phyloP scores from a whole-genome alignment of 1,284 basidiomycete genomes.

The Heterobasidion occidentale region DNA sequence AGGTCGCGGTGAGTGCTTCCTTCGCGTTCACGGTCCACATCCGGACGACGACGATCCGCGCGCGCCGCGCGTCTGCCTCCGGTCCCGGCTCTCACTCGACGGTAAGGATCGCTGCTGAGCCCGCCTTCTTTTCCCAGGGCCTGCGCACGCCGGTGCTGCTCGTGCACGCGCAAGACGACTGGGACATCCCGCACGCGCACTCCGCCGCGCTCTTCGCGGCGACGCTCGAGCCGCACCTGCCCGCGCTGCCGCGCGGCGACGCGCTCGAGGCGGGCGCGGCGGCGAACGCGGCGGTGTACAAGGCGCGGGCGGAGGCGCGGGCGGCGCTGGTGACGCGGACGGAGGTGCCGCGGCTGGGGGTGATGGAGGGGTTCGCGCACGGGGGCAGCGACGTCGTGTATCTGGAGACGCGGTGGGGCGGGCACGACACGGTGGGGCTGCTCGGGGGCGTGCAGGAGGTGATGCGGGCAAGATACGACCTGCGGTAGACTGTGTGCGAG shows the following conservation, averaged over 20 bases:
- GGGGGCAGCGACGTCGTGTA: constrained; percentile 41
- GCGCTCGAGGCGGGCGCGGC: neutral
- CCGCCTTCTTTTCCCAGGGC: constrained; percentile 3
- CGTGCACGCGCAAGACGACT: constrained; percentile 76
- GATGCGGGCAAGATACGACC: constrained; percentile 46
- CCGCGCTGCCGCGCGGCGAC: constrained; percentile 33
- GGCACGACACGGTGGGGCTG: constrained; percentile 56
- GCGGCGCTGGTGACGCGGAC: constrained; percentile 37
- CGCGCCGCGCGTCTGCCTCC: neutral
- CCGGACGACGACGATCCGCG: neutral
- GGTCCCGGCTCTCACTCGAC: neutral
- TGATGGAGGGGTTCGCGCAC: constrained; percentile 41
- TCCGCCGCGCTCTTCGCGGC: constrained; percentile 66
- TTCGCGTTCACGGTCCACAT: neutral
- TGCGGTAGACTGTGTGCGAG: no score
- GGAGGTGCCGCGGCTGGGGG: constrained; percentile 49
- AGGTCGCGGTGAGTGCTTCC: constrained; percentile 41
- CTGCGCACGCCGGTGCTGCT: constrained; percentile 61
- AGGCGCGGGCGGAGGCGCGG: constrained; percentile 28
- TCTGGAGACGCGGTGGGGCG: constrained; percentile 55
- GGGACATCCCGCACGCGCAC: constrained; percentile 74
- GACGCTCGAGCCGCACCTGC: constrained; percentile 58
- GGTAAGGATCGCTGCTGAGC: neutral
- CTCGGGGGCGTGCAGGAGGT: constrained; percentile 71
- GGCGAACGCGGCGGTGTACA: constrained; percentile 18